phyloP scores from a whole-genome alignment of 306 rosid genomes.

The Cucumis hystrix region DNA sequence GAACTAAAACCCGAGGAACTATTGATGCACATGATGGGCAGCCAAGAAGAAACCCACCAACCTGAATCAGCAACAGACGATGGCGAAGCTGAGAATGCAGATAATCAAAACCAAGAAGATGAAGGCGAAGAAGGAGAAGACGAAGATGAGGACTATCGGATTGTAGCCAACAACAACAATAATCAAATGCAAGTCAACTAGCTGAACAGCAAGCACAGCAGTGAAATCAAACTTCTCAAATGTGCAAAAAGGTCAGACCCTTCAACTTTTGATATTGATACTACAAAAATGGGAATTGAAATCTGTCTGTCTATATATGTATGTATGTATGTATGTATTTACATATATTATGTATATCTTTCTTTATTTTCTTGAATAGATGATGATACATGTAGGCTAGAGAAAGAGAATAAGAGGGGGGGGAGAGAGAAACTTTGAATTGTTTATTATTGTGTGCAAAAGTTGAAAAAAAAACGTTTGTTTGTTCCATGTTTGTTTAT shows the following conservation, averaged over 20 bases:
- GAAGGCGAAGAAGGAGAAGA: conserved; percentile 14
- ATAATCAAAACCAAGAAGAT: conserved; percentile 13
- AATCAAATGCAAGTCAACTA: conserved; percentile 24
- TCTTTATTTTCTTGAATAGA: conserved; percentile 5
- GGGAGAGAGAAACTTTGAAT: conserved; percentile 5
- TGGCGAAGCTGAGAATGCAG: conserved; percentile 22
- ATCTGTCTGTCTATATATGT: conserved; percentile 3
- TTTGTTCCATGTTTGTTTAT: conserved; percentile 20
- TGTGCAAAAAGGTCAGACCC: not conserved
- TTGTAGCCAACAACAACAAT: conserved; percentile 7
- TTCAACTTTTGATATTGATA: not conserved
- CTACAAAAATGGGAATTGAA: not conserved
- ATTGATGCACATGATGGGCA: conserved; percentile 58
- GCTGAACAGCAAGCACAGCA: conserved; percentile 12
- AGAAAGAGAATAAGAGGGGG: conserved; percentile 11
- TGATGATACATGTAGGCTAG: conserved; percentile 6
- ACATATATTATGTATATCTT: conserved; percentile 6
- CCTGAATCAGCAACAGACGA: conserved; percentile 25
- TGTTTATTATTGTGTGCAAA: conserved; percentile 20
- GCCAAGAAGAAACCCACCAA: conserved; percentile 29
- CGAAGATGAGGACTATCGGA: conserved; percentile 22
- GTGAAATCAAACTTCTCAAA: not conserved
- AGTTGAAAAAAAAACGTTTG: conserved; percentile 23
- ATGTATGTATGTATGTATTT: not conserved
- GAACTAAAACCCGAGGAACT: conserved; percentile 73